Base-by-base conservation (phyloP, 371 early-diverging fungal genomes). In the Mucor ambiguus region DNA sequence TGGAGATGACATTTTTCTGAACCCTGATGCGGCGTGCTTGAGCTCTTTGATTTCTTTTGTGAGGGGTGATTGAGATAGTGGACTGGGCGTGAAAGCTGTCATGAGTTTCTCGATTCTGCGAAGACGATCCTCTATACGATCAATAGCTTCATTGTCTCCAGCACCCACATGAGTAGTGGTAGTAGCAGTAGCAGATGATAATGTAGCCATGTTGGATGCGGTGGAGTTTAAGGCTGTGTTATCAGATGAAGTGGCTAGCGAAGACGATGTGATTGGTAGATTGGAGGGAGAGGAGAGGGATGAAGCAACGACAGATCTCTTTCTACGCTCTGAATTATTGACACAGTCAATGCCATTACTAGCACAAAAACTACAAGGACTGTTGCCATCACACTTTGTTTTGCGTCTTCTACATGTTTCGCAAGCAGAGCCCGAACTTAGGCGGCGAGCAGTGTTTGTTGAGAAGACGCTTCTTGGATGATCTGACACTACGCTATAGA, bases 351-450 rank as follows among this genome's bases (percentile, higher is more conserved):
- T 64, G 2, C 74, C 76, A 38, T 61, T 76, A 11, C 66, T 67
- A 3, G 76, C 74, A 71, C 83, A 83, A 46, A 76, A 83, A 18
- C 73, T 67, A 58, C 83, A 83, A 46, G 83, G 83, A 58, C 67
- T 74, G 5, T 78, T 70, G 33, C 83, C 83, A 74, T 83, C 83
- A 67, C 83, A 83, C 55, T 83, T 83, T 32, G 83, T 83, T 65
- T 83, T 83, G 52, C 83, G 73, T 72, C 81, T 68, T 38, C 83
- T 74, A 58, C 83, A 83, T 10, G 79, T 79, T 69, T 83, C 83
- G 60, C 83, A 83, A 35, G 83, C 83, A 43, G 81, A 80, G 48
- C 83, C 83, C 37, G 79, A 79, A 58, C 79, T 79, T 24, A 83
- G 58, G 20, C 83, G 72, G 46, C 83, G 74, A 7, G 82, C 82